Conservation (phyloP, 129 eudicot species). For the Lactuca sativa region DNA sequence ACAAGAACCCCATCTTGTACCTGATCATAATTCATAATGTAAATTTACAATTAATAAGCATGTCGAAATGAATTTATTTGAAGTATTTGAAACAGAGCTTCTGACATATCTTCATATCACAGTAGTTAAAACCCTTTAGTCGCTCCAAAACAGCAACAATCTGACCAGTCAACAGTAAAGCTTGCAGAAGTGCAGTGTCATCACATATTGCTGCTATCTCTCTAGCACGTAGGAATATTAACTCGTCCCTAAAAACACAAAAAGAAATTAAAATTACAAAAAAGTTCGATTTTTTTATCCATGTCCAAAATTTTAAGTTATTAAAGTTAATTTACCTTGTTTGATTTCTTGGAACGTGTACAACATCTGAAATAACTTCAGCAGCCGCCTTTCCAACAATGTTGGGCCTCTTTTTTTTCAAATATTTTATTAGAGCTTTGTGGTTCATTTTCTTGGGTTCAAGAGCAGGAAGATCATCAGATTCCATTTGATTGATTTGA, state of each 20-base stretch:
- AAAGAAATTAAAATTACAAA: no score
- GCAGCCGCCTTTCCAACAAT: constrained; percentile 92
- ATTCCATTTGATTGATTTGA: constrained; percentile 52
- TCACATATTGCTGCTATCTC: constrained; percentile 84
- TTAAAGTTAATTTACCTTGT: no score
- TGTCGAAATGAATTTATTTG: background rate
- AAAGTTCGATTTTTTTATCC: no score
- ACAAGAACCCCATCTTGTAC: constrained; percentile 65
- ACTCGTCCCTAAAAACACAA: no score
- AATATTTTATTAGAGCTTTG: constrained; percentile 83
- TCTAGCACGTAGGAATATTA: constrained; percentile 78
- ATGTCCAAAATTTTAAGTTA: no score
- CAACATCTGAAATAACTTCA: constrained; percentile 88
- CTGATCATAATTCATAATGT: no score
- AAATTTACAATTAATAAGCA: background rate
- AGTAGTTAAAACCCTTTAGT: constrained; percentile 79
- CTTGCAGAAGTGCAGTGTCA: constrained; percentile 92
- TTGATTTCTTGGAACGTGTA: constrained; percentile 53
- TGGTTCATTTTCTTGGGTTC: no score
- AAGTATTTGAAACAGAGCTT: background rate
- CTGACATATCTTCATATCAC: no score
- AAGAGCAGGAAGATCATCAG: no score
- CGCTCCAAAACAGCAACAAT: constrained; percentile 63
- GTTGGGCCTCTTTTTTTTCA: constrained; percentile 77
- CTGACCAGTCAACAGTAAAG: constrained; percentile 82